A percentile compares a stretch with the other conserved stretches of the same genome.
Conservation (phyloP, 2,329 filamentous ascomycete species). For the Golovinomyces cichoracearum region DNA sequence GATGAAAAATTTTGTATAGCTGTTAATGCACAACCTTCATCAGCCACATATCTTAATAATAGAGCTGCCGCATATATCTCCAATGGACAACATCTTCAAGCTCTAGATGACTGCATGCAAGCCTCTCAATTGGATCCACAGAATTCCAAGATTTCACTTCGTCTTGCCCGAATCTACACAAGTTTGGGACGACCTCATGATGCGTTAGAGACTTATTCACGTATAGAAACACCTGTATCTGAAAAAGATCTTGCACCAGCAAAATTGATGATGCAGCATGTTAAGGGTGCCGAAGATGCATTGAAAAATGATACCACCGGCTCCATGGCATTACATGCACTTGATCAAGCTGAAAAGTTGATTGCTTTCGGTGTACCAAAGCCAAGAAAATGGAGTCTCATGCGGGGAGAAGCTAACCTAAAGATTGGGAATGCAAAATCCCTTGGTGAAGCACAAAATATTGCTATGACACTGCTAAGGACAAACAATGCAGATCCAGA, state of each 20-base stretch:
- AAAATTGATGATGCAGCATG: constrained; percentile 58
- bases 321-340: constrained; percentile 74
- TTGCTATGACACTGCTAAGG: constrained; percentile 67
- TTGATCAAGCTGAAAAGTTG: constrained; percentile 68
- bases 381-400: constrained; percentile 78
- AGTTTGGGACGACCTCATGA: constrained; percentile 66
- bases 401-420: constrained; percentile 75
- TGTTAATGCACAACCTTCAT: constrained; percentile 62
- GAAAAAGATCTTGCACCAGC: constrained; percentile 68
- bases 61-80: constrained; percentile 86
- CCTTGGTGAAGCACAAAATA: constrained; percentile 71
- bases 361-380: constrained; percentile 50
- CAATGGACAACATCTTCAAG: constrained; percentile 49
- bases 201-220: constrained; percentile 55
- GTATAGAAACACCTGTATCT: constrained; percentile 55
- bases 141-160: constrained; percentile 69
- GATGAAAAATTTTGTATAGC: constrained; percentile 27
- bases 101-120: constrained; percentile 62
- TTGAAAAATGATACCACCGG: constrained; percentile 50
- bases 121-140: constrained; percentile 62
- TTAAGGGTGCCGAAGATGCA: constrained; percentile 54
- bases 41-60: constrained; percentile 79
- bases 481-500: constrained; percentile 80
- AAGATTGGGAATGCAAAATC: constrained; percentile 81
- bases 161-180: constrained; percentile 73